Evolutionary conservation across 2,329 filamentous ascomycete species (phyloP).

Genomic region (Alternaria tenuissima): DNA sequence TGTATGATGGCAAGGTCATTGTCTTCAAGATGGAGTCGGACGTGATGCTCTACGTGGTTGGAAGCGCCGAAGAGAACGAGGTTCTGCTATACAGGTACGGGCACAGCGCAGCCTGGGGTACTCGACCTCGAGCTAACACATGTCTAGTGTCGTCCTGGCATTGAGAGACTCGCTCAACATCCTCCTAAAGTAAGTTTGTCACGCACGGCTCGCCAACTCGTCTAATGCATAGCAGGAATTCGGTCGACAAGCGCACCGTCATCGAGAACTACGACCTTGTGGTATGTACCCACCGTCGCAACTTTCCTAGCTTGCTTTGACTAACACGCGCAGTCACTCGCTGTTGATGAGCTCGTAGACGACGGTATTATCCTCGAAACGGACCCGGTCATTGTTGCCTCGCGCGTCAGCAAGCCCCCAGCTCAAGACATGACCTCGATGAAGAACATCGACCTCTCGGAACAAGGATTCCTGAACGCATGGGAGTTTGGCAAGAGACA

Average conservation of each 20-base stretch:
- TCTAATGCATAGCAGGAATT: slow-evolving; percentile 69
- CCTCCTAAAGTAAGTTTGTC: slow-evolving; percentile 79
- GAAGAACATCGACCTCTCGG: slow-evolving; percentile 92
- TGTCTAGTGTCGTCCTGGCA: slow-evolving; percentile 79
- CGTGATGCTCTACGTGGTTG: slow-evolving; percentile 95
- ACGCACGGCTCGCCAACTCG: background rate
- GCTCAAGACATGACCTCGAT: slow-evolving; percentile 86
- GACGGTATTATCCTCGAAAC: slow-evolving; percentile 93
- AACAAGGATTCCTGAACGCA: slow-evolving; percentile 92
- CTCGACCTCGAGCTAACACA: slow-evolving; percentile 19
- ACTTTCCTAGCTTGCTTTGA: slow-evolving; percentile 48
- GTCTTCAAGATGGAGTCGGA: slow-evolving; percentile 99
- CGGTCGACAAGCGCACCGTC: slow-evolving; percentile 95
- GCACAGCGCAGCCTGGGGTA: background rate
- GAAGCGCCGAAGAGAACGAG: slow-evolving; percentile 91
- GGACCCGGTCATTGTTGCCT: slow-evolving; percentile 91
- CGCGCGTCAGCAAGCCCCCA: slow-evolving; percentile 90
- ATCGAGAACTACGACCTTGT: slow-evolving; percentile 99
- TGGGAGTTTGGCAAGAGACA: slow-evolving; percentile 94
- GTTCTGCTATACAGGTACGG: slow-evolving; percentile 81
- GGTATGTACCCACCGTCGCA: slow-evolving; percentile 27
- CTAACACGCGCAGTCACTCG: slow-evolving; percentile 84
- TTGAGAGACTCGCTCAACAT: slow-evolving; percentile 89
- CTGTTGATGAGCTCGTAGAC: slow-evolving; percentile 79
- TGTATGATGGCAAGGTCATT: slow-evolving; percentile 96